Conservation (phyloP, 768 basidiomycete species). For the Boletus pseudopeckii region DNA sequence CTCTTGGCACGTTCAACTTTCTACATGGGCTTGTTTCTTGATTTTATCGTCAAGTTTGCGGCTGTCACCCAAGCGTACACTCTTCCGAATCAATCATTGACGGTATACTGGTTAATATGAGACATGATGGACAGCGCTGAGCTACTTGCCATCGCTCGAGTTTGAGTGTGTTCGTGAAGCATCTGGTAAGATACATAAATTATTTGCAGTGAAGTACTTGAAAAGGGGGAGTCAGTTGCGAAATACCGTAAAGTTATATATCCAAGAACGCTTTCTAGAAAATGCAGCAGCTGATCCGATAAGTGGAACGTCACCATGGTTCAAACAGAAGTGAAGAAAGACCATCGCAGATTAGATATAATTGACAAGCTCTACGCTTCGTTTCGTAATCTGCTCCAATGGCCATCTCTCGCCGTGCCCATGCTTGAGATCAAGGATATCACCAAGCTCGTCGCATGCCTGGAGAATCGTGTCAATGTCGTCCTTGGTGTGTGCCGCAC, state of each 20-base stretch:
- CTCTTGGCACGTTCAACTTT: too few relatives aligned
- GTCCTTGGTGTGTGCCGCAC: slow-evolving; percentile 94
- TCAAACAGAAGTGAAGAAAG: background rate
- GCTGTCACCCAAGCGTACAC: too few relatives aligned
- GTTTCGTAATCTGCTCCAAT: slow-evolving; percentile 65
- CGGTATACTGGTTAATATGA: background rate
- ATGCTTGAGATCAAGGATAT: slow-evolving; percentile 87
- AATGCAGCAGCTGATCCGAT: slow-evolving; percentile 1
- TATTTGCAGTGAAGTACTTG: slow-evolving; percentile 24
- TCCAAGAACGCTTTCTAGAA: slow-evolving; percentile 19
- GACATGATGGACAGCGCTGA: background rate
- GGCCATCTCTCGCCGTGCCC: slow-evolving; percentile 69
- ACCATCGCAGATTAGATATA: slow-evolving; percentile 14
- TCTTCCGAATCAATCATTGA: background rate
- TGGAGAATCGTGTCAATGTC: slow-evolving; percentile 84
- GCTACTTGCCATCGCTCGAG: background rate
- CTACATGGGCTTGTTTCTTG: background rate
- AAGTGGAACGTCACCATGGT: background rate
- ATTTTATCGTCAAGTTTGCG: background rate
- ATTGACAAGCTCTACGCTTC: slow-evolving; percentile 73
- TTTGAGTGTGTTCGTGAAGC: slow-evolving; percentile 5
- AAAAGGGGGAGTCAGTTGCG: slow-evolving; percentile 7
- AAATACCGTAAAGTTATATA: slow-evolving; percentile 21
- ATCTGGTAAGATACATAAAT: slow-evolving; percentile 23
- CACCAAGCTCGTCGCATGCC: slow-evolving; percentile 92